Conservation (phyloP, 1,284 basidiomycete species). For the Cystobasidiaceae sp. region DNA sequence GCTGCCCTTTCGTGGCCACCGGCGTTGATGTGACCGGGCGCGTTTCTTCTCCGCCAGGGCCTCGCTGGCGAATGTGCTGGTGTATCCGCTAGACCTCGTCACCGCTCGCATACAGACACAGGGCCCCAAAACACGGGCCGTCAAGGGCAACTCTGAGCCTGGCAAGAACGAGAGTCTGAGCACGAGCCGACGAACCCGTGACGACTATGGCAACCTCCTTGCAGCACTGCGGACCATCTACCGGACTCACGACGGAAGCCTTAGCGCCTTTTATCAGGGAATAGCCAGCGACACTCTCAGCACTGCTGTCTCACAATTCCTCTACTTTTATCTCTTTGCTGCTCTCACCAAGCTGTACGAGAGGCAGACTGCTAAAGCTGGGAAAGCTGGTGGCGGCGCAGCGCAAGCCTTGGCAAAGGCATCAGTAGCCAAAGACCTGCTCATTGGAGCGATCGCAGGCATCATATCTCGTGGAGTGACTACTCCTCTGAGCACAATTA, state of each 20-base stretch:
- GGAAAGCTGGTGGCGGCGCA: neutral
- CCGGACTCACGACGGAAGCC: conserved; percentile 34
- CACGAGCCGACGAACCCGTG: neutral
- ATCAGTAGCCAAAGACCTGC: conserved; percentile 47
- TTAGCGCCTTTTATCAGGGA: conserved; percentile 45
- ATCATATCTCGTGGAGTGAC: conserved; percentile 49
- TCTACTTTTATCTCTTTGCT: conserved; percentile 48
- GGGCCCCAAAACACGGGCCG: neutral
- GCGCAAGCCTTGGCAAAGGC: conserved; percentile 37
- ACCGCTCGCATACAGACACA: conserved; percentile 48
- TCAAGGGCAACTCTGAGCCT: neutral
- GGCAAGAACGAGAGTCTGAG: conserved; percentile 11
- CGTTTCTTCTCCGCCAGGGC: neutral
- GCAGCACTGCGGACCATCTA: conserved; percentile 36
- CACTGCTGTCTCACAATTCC: conserved; percentile 48
- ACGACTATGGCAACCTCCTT: conserved; percentile 25
- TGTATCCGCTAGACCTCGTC: conserved; percentile 52
- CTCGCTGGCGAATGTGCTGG: conserved; percentile 46
- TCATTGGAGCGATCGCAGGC: conserved; percentile 50
- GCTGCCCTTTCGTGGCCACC: too few relatives aligned
- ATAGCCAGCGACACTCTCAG: conserved; percentile 49
- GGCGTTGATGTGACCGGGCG: neutral
- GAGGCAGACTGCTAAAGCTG: conserved; percentile 13
- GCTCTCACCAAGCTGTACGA: conserved; percentile 40
- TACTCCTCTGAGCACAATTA: conserved; percentile 51